Conservation (phyloP, 2,329 filamentous ascomycete species). For the Verticillium dahliae region DNA sequence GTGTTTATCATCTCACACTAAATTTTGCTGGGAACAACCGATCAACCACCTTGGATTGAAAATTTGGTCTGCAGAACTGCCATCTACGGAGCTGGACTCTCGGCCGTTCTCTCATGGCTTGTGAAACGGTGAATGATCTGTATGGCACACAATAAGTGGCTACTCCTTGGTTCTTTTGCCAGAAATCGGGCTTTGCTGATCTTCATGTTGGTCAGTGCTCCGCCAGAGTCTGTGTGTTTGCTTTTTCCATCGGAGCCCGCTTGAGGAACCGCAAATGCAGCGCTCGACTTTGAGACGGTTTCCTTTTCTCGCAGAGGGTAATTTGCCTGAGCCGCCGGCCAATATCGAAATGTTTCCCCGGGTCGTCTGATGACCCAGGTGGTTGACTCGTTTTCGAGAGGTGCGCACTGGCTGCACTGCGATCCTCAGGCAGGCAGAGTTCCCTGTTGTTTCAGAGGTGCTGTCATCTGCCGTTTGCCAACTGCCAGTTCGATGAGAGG, state of each 20-base stretch:
- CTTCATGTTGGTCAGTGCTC: not conserved
- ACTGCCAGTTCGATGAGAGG: not conserved
- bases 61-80: too few species aligned
- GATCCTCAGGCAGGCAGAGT: not conserved
- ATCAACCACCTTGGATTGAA: too few species aligned
- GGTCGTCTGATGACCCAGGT: not conserved
- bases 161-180: too few species aligned
- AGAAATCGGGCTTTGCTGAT: too few species aligned
- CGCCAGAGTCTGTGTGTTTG: not conserved
- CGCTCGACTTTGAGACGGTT: not conserved
- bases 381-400: not conserved
- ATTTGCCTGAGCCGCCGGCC: not conserved
- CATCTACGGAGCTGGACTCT: too few species aligned
- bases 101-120: too few species aligned
- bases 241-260: not conserved
- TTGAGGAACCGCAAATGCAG: not conserved
- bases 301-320: not conserved
- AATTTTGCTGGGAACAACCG: too few species aligned
- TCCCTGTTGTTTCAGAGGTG: not conserved
- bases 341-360: not conserved
- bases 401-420: not conserved
- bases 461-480: constrained; percentile 1
- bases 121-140: too few species aligned
- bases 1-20: too few species aligned
- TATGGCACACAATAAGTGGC: too few species aligned